Evolutionary conservation across 805 yeast species (phyloP).

Genomic region (Priceomyces medius): DNA sequence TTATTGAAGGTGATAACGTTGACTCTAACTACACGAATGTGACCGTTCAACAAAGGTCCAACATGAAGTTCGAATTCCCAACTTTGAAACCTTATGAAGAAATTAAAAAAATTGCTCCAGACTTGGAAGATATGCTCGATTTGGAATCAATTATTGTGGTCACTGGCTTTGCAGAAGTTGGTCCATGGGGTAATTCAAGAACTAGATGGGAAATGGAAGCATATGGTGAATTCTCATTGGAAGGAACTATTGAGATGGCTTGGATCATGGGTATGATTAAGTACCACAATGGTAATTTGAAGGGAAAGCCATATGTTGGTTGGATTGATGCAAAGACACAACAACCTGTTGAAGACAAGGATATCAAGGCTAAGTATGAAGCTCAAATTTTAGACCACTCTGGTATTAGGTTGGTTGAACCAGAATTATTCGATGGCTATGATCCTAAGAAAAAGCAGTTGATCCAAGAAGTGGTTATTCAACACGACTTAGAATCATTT

Average conservation of each 20-base stretch:
- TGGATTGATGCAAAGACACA: slow-evolving; percentile 96
- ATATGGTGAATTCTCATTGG: slow-evolving; percentile 81
- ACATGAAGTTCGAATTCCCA: slow-evolving; percentile 94
- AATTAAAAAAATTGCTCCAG: slow-evolving; percentile 64
- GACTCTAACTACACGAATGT: slow-evolving; percentile 82
- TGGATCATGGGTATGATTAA: slow-evolving; percentile 99
- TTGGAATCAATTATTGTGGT: slow-evolving; percentile 90
- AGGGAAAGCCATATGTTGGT: slow-evolving; percentile 90
- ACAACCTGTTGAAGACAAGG: slow-evolving; percentile 92
- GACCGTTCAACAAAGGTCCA: slow-evolving; percentile 87
- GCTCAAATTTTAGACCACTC: slow-evolving; percentile 83
- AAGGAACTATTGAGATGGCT: slow-evolving; percentile 98
- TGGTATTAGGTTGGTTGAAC: slow-evolving; percentile 96
- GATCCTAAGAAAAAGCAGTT: slow-evolving; percentile 92
- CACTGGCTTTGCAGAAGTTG: slow-evolving; percentile 97
- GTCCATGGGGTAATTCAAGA: slow-evolving; percentile 99
- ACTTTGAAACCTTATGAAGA: slow-evolving; percentile 73
- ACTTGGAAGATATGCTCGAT: slow-evolving; percentile 87
- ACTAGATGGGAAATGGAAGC: slow-evolving; percentile 99
- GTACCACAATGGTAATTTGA: slow-evolving; percentile 87
- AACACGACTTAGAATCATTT: slow-evolving; percentile 94
- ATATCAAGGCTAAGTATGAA: slow-evolving; percentile 90
- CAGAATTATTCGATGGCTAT: slow-evolving; percentile 90
- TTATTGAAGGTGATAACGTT: slow-evolving; percentile 82
- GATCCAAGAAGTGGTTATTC: slow-evolving; percentile 93